Base-by-base conservation (phyloP, 1,284 basidiomycete genomes). In the Omphalotus olearius region DNA sequence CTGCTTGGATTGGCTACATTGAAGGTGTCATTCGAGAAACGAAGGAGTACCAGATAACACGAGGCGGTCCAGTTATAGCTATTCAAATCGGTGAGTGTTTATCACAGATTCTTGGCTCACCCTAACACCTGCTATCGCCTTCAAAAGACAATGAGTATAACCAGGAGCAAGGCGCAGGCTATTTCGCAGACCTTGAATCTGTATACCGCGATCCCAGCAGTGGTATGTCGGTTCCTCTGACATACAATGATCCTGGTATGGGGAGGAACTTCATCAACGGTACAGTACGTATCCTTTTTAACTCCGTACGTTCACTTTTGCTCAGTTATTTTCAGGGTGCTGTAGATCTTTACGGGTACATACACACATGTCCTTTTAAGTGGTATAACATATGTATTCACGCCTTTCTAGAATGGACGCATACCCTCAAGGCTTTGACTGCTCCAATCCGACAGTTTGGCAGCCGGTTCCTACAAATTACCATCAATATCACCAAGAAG, bases 391-490 rank as follows among this genome's bases (percentile, higher is more conserved):
- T 16, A 35, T 30, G 20, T 14, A 14, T 53, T 7, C 13, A 36
- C 35, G 23, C 14, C 36, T 42, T 17, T 40, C 30, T 40, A 76
- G 76, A 6, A 58, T 82, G 56, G 83, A 89, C 62, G 76, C 79
- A 0, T 88, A 89, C 60, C 85, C 83, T 11, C 82, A 86, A 68
- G 72, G 78, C 3, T 89, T 87, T 60, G 85, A 90, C 62, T 90
- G 87, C 66, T 83, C 83, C 1, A 72, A 81, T 56, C 84, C 86
- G 0, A 64, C 69, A 0, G 62, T 63, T 0, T 91, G 86, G 86
- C 74, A 65, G 2, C 73, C 75, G 1, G 78, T 87, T 14, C 67
- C 69, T 0, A 76, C 73, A 1, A 78, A 74, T 56, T 85, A 85
- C 59, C 75, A 81, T 36, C 63, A 71, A 16, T 86, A 85, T 56